phyloP scores from a whole-genome alignment of 352 stramenopile genomes.

The Globisporangium ultimum region DNA sequence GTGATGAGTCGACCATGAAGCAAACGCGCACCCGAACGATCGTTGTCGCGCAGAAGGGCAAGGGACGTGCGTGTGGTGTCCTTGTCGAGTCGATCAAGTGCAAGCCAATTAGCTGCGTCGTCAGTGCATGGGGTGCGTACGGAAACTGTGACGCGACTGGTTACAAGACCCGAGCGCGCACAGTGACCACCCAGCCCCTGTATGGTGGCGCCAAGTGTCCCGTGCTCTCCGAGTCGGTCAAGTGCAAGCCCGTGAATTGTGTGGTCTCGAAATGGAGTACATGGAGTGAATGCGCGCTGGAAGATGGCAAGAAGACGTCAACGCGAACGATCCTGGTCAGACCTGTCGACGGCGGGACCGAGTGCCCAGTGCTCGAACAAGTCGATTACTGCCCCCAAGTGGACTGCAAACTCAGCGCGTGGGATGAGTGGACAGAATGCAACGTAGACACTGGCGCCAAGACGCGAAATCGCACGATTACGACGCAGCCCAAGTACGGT shows the following conservation, averaged over 20 bases:
- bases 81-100: slow-evolving; percentile 37
- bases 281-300: slow-evolving; percentile 28
- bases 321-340: slow-evolving; percentile 32
- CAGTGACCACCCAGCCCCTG: slow-evolving; percentile 18
- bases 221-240: slow-evolving; percentile 38
- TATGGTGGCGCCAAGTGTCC: slow-evolving; percentile 39
- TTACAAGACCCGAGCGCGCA: slow-evolving; percentile 40
- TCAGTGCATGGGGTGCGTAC: slow-evolving; percentile 48
- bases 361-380: slow-evolving; percentile 43
- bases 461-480: slow-evolving; percentile 18
- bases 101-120: slow-evolving; percentile 39
- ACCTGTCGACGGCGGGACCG: slow-evolving; percentile 28
- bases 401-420: slow-evolving; percentile 44
- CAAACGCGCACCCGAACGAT: slow-evolving; percentile 29
- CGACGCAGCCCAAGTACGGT: slow-evolving; percentile 1
- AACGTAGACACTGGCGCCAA: slow-evolving; percentile 20
- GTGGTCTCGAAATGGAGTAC: slow-evolving; percentile 46
- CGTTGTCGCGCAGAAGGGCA: slow-evolving; percentile 18
- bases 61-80: slow-evolving; percentile 21
- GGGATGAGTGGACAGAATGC: slow-evolving; percentile 22
- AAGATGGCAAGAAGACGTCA: slow-evolving; percentile 31
- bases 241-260: slow-evolving; percentile 53
- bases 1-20: slow-evolving; percentile 39
- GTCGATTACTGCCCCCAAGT: slow-evolving; percentile 33
- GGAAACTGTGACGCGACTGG: slow-evolving; percentile 28